A percentile compares a stretch with the other conserved stretches of the same genome.
These are phyloP conservation scores for Pseudozyma pruni DNA, from an alignment of 1,284 basidiomycete species.

Conservation along the genomic window DNA sequence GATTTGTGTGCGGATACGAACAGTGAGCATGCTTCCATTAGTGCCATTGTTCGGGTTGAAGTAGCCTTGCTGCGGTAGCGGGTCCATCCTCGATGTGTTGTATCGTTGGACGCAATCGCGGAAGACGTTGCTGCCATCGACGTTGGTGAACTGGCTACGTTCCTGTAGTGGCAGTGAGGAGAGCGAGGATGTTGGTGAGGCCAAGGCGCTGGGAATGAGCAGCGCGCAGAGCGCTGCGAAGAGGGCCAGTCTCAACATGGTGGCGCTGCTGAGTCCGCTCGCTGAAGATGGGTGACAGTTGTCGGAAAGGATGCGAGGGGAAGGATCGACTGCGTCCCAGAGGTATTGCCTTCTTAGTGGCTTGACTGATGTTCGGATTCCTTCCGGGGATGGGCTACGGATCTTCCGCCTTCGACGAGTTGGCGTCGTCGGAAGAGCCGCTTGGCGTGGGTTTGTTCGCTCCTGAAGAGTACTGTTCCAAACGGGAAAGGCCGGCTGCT, in stretches of 20 bases:
- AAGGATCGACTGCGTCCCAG: background rate
- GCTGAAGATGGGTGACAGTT: background rate
- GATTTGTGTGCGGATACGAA: slow-evolving; percentile 18
- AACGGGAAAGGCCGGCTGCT: too few species aligned
- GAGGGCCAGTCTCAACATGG: slow-evolving; percentile 3
- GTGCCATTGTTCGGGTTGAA: slow-evolving; percentile 41
- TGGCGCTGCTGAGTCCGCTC: background rate
- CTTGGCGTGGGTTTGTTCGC: too few species aligned
- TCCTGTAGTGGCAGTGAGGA: slow-evolving; percentile 14
- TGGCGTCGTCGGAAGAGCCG: too few species aligned
- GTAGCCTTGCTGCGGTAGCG: slow-evolving; percentile 35
- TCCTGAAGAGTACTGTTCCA: too few species aligned
- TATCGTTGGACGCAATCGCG: slow-evolving; percentile 37
- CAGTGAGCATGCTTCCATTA: slow-evolving; percentile 49
- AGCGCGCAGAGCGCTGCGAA: slow-evolving; percentile 16
- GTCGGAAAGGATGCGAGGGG: background rate
- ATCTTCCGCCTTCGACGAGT: too few species aligned
- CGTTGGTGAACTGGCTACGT: slow-evolving; percentile 1
- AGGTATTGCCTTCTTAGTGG: too few species aligned
- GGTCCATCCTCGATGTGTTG: slow-evolving; percentile 43
- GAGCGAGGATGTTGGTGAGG: slow-evolving; percentile 17
- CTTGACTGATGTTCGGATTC: too few species aligned
- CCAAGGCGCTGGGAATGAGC: background rate
- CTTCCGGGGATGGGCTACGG: too few species aligned
- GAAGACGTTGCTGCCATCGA: slow-evolving; percentile 33